Evolutionary conservation across 202 grass and related monocot species (phyloP).

Genomic region (Eragrostis tef): DNA sequence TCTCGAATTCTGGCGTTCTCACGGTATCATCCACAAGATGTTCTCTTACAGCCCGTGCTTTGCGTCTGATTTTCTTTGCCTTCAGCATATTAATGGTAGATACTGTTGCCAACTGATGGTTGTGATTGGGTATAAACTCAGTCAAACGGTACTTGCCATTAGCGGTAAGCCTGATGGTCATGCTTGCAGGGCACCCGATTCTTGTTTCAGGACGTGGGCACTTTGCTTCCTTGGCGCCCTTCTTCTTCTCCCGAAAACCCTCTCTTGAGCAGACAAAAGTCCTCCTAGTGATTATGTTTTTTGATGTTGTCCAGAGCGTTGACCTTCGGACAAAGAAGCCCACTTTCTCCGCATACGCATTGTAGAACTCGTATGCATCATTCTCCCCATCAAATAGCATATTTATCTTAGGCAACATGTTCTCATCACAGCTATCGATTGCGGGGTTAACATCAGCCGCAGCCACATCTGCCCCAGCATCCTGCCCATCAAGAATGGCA

Average conservation of each 20-base stretch:
- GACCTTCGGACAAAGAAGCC: constrained; percentile 92
- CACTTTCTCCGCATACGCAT: constrained; percentile 72
- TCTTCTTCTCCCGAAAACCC: constrained; percentile 92
- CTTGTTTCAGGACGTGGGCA: constrained; percentile 84
- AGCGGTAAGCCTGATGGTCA: constrained; percentile 82
- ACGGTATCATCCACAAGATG: constrained; percentile 76
- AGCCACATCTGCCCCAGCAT: constrained; percentile 37
- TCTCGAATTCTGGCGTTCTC: constrained; percentile 78
- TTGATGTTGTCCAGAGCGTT: constrained; percentile 90
- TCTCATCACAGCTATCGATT: constrained; percentile 49
- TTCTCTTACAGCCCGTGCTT: constrained; percentile 75
- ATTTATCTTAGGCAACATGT: constrained; percentile 67
- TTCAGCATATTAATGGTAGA: constrained; percentile 75
- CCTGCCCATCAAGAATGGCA: constrained; percentile 50
- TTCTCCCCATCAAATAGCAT: constrained; percentile 75
- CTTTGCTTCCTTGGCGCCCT: constrained; percentile 84
- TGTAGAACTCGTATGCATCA: constrained; percentile 87
- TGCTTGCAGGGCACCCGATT: constrained; percentile 80
- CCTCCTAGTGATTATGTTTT: constrained; percentile 87
- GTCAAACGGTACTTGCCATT: constrained; percentile 92
- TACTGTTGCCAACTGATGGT: constrained; percentile 73
- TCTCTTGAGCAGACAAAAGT: constrained; percentile 94
- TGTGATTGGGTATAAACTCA: constrained; percentile 79
- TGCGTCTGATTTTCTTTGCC: constrained; percentile 80
- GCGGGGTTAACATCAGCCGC: constrained; percentile 49